Base-by-base conservation (phyloP, 768 basidiomycete genomes). In the Albatrellus ellisii region DNA sequence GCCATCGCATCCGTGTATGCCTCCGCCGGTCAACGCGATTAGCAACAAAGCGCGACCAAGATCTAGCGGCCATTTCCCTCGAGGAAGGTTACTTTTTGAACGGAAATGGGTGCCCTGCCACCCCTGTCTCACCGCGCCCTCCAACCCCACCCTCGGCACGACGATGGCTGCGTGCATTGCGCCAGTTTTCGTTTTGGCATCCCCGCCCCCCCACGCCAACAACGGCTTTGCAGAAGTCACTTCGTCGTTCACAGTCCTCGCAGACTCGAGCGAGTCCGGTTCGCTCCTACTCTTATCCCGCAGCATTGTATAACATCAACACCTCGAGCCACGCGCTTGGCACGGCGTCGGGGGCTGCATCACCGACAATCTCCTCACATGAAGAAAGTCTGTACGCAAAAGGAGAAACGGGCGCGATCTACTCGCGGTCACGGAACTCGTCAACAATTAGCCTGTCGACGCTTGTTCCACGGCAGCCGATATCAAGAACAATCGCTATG, bases 341-440 rank as follows among this genome's bases (percentile, higher is more conserved):
- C 41, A 17, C 46, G 7, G 37, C 46, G 26, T 49, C 45, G 10
- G 34, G 40, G 3, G 31, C 43, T 17, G 9, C 48, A 6, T 52
- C 50, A 18, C 48, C 48, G 7, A 50, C 39, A n/a, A n/a, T 45
- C 11, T 43, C 42, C 9, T 26, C 27, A 7, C 25, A 48, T 36
- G 49, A 50, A 21, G 49, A 50, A 17, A 20, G n/a, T 36, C 11
- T n/a, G 27, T 47, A 39, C 6, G 36, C 38, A 32, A 44, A 49
- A 29, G 47, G 48, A 2, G 41, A 44, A 17, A 45, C 49, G 35
- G 6, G 41, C 44, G 62, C 63, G 18, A 56, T 72, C 37, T 62
- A 72, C 41, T 68, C 72, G 21, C 72, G 81, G 12, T 84, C 81
- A 49, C 65, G 77, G 49, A 84, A 81, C 48, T 65, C 68, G 6